Evolutionary conservation across 2,329 filamentous ascomycete genomes (phyloP).

Genomic region (Stagonosporopsis cucurbitacearum): DNA sequence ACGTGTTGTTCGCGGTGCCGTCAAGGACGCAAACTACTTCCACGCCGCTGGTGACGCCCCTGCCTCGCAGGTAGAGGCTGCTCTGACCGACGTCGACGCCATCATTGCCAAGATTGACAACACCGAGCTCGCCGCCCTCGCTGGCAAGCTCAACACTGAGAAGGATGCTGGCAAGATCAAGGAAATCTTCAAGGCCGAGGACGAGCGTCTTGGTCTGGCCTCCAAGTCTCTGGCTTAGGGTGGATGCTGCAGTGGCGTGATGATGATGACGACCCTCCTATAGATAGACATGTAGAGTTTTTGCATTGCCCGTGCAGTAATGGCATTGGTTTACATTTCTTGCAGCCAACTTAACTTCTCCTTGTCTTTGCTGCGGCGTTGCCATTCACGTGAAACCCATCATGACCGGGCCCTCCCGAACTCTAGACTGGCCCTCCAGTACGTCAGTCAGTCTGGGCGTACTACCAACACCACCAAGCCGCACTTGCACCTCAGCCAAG

Average conservation of each 20-base stretch:
- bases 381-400: constrained; percentile 6
- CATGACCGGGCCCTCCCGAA: constrained; percentile 2
- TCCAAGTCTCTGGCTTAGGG: constrained; percentile 65
- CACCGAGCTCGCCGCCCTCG: constrained; percentile 86
- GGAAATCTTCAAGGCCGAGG: constrained; percentile 78
- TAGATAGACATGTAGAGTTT: constrained; percentile 35
- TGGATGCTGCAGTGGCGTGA: neutral
- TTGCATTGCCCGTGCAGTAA: constrained; percentile 9
- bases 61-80: constrained; percentile 79
- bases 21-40: constrained; percentile 99
- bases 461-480: constrained; percentile 11
- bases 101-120: constrained; percentile 87
- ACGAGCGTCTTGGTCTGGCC: constrained; percentile 77
- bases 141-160: constrained; percentile 76
- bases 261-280: constrained; percentile 10
- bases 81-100: constrained; percentile 84
- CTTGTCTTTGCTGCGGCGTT: neutral
- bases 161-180: constrained; percentile 87
- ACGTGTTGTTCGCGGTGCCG: constrained; percentile 88
- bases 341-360: neutral
- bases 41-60: constrained; percentile 69
- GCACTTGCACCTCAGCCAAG: constrained; percentile 28
- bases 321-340: neutral
- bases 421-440: constrained; percentile 7
- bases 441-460: constrained; percentile 10